phyloP scores from a whole-genome alignment of 257 asterid species.

The Striga asiatica region DNA sequence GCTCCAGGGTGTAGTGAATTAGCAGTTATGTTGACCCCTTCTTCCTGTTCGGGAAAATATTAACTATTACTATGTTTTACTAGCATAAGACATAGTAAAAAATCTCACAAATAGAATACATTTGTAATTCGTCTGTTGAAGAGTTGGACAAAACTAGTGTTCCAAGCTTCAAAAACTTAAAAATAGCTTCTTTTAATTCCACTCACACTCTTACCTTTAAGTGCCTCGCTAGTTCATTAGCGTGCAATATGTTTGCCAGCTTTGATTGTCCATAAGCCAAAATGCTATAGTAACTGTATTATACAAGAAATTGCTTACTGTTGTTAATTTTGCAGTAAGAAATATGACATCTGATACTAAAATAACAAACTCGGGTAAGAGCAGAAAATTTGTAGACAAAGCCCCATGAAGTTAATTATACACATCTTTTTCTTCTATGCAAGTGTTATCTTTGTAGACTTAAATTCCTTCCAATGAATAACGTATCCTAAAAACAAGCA shows the following conservation, averaged over 20 bases:
- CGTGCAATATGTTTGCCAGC: constrained; percentile 68
- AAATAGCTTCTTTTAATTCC: background rate
- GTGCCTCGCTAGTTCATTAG: constrained; percentile 53
- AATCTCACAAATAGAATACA: background rate
- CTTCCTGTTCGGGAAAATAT: constrained; percentile 39
- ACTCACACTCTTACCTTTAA: constrained; percentile 39
- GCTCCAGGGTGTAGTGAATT: constrained; percentile 84
- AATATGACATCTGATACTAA: background rate
- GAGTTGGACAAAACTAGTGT: too few species aligned
- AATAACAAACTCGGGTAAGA: background rate
- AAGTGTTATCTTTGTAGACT: too few species aligned
- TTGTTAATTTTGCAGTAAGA: background rate
- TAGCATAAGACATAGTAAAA: background rate
- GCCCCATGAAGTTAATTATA: background rate
- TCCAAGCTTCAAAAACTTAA: background rate
- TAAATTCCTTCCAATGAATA: too few species aligned
- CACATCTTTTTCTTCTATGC: too few species aligned
- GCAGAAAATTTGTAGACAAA: background rate
- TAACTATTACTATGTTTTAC: background rate
- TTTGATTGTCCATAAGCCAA: constrained; percentile 80
- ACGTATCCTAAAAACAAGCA: too few species aligned
- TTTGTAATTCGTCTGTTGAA: too few species aligned
- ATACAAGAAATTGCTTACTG: background rate
- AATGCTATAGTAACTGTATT: constrained; percentile 35
- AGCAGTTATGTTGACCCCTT: constrained; percentile 66